Evolutionary conservation across 768 basidiomycete species (phyloP).

Genomic region (Mycena pura): DNA sequence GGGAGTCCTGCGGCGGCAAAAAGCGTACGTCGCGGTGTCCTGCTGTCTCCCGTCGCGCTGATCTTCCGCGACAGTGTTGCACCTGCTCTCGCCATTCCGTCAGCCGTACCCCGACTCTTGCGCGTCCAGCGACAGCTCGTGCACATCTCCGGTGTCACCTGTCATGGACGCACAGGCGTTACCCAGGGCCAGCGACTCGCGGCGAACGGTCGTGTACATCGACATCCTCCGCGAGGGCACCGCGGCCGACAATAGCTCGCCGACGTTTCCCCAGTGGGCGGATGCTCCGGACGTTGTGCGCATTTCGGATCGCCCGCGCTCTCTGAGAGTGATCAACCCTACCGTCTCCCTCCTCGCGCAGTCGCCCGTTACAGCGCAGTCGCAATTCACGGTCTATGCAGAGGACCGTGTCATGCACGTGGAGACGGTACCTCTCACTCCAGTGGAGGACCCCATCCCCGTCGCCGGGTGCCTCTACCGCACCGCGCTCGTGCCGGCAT

Average conservation of each 20-base stretch:
- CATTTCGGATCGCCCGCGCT: constrained; percentile 56
- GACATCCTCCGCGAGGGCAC: constrained; percentile 48
- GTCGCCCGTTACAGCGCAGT: constrained; percentile 54
- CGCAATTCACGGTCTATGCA: constrained; percentile 60
- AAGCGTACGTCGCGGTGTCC: constrained; percentile 55
- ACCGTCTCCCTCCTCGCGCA: constrained; percentile 68
- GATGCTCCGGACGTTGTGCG: constrained; percentile 36
- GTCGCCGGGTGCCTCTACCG: constrained; percentile 57
- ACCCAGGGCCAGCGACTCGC: constrained; percentile 17
- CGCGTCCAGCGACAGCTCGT: constrained; percentile 18
- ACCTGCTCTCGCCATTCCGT: constrained; percentile 49
- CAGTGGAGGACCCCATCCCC: constrained; percentile 32
- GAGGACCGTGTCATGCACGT: constrained; percentile 57
- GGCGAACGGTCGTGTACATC: constrained; percentile 51
- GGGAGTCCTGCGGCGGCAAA: constrained; percentile 77
- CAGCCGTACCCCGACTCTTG: constrained; percentile 31
- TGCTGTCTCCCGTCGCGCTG: constrained; percentile 10
- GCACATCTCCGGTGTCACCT: constrained; percentile 25
- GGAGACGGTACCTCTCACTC: constrained; percentile 50
- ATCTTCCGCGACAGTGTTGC: constrained; percentile 45
- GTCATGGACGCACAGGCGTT: constrained; percentile 21
- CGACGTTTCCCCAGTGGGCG: constrained; percentile 20
- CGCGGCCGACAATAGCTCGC: constrained; percentile 16
- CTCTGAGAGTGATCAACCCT: constrained; percentile 66
- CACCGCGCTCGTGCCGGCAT: constrained; percentile 66